These are phyloP conservation scores for Mrakia frigida DNA, from an alignment of 768 basidiomycete genomes.

Conservation along the genomic window DNA sequence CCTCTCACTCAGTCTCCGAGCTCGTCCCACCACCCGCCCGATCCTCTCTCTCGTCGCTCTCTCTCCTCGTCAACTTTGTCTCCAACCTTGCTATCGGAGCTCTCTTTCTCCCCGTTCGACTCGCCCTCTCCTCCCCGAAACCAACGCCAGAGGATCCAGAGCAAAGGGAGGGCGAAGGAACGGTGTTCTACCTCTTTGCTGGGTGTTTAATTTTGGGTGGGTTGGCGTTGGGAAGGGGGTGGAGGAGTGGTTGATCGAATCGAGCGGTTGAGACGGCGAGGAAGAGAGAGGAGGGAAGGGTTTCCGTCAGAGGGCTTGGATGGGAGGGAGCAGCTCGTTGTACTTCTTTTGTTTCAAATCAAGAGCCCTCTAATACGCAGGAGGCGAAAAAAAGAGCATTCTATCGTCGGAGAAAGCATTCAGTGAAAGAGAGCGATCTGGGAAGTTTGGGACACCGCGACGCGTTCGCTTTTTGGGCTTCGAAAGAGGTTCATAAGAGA, in stretches of 20 bases:
- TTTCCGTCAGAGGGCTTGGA: too few relatives aligned
- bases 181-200: constrained; percentile 83
- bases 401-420: too few relatives aligned
- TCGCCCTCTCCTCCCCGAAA: constrained; percentile 59
- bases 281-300: not conserved
- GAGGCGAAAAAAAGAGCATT: too few relatives aligned
- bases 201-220: constrained; percentile 48
- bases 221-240: constrained; percentile 25
- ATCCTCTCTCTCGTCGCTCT: constrained; percentile 71
- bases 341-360: too few relatives aligned
- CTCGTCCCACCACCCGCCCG: constrained; percentile 54
- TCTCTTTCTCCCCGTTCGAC: constrained; percentile 75
- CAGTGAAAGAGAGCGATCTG: too few relatives aligned
- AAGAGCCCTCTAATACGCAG: too few relatives aligned
- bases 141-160: constrained; percentile 42
- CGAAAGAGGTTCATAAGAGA: too few relatives aligned
- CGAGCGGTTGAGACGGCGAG: too few relatives aligned
- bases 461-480: too few relatives aligned
- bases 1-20: constrained; percentile 39
- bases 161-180: constrained; percentile 60
- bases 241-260: not conserved
- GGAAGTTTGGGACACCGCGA: too few relatives aligned
- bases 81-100: constrained; percentile 80
- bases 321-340: too few relatives aligned
- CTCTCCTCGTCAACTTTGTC: constrained; percentile 72